Percentiles rank a stretch among this genome's conserved stretches.
phyloP scores from a whole-genome alignment of 2,329 filamentous ascomycete genomes.

The Cercospora zeae-maydis region DNA sequence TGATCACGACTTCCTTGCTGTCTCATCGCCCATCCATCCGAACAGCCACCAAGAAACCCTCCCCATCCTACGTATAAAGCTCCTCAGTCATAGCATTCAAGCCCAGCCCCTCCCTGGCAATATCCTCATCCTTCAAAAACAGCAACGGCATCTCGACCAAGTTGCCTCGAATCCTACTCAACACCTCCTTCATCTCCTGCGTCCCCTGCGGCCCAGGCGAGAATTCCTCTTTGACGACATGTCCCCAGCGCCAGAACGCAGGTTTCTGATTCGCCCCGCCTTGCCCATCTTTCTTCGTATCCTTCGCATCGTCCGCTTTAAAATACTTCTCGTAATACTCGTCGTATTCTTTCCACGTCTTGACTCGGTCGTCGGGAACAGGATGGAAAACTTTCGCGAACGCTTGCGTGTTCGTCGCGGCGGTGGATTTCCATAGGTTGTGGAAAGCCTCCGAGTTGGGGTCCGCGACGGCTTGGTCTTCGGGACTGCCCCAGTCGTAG shows the following conservation, averaged over 20 bases:
- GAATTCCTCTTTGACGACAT: constrained; percentile 64
- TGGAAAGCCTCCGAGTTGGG: constrained; percentile 67
- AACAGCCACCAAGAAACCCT: not conserved
- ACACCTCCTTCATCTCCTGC: constrained; percentile 60
- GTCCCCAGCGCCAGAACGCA: constrained; percentile 73
- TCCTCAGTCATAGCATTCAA: constrained; percentile 49
- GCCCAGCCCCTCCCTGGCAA: constrained; percentile 75
- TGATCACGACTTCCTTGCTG: not conserved
- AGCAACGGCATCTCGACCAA: constrained; percentile 82
- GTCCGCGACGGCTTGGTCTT: constrained; percentile 63
- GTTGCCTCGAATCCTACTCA: constrained; percentile 62
- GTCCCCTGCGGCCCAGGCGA: constrained; percentile 42
- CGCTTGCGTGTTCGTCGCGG: constrained; percentile 72
- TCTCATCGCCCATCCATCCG: too few relatives aligned
- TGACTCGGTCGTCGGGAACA: constrained; percentile 65
- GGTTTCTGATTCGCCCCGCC: constrained; percentile 34
- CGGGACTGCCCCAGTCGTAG: constrained; percentile 48
- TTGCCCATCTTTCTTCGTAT: too few relatives aligned
- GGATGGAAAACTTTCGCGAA: constrained; percentile 80
- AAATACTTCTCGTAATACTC: constrained; percentile 67
- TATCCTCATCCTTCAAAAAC: constrained; percentile 80
- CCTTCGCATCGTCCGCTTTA: constrained; percentile 35
- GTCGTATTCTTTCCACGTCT: constrained; percentile 70
- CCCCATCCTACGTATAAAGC: constrained; percentile 42
- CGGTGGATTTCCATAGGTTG: constrained; percentile 68